These are phyloP conservation scores for Silene vulgaris DNA, from an alignment of 179 eudicot genomes.

Conservation along the genomic window DNA sequence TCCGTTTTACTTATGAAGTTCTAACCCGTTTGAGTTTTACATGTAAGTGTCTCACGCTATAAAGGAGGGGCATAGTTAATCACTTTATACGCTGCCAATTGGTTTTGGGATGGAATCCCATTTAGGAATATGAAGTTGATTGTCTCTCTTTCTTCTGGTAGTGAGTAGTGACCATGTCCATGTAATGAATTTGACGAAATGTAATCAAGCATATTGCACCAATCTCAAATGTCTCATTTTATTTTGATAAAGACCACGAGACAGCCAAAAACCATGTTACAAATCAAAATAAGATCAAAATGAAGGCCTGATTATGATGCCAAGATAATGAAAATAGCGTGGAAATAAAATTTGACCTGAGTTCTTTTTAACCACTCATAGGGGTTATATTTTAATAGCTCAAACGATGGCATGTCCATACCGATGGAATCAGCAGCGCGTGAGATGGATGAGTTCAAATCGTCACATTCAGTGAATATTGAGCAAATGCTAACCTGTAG, in stretches of 20 bases:
- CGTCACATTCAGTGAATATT: slow-evolving; percentile 52
- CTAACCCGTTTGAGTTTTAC: too few relatives aligned
- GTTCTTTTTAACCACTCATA: slow-evolving; percentile 79
- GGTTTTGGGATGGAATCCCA: too few relatives aligned
- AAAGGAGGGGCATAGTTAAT: too few relatives aligned
- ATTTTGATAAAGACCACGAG: background rate
- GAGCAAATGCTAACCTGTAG: slow-evolving; percentile 73
- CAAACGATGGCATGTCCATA: slow-evolving; percentile 60
- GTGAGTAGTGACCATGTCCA: too few relatives aligned
- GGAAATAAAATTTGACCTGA: slow-evolving; percentile 51
- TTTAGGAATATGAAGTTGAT: too few relatives aligned
- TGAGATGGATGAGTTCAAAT: slow-evolving; percentile 60
- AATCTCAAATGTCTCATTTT: background rate
- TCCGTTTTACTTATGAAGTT: too few relatives aligned
- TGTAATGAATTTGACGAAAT: background rate
- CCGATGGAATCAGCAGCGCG: slow-evolving; percentile 80
- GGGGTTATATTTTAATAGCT: slow-evolving; percentile 59
- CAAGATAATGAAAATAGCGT: slow-evolving; percentile 1
- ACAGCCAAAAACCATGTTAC: background rate
- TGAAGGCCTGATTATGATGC: background rate
- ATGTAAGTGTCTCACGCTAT: too few relatives aligned
- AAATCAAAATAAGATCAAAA: background rate
- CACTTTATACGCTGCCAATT: too few relatives aligned
- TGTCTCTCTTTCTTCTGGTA: too few relatives aligned
- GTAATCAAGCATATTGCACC: background rate